Conservation (phyloP, 2,329 filamentous ascomycete genomes). For the Aspergillus nomiae region DNA sequence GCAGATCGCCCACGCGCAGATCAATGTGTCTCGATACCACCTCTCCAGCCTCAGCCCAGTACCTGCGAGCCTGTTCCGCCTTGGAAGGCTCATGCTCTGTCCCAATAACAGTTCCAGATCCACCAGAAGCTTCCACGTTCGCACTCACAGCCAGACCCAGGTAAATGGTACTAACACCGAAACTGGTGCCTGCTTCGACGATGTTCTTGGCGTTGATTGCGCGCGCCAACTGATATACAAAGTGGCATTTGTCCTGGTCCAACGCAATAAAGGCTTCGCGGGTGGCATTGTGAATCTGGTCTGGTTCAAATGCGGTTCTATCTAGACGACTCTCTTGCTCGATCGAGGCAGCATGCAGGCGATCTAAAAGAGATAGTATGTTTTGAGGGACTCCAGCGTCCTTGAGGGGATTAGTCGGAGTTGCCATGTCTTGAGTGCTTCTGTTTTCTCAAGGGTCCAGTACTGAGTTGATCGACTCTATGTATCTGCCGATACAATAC, state of each 20-base stretch:
- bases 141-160: slow-evolving; percentile 40
- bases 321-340: slow-evolving; percentile 1
- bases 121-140: neutral
- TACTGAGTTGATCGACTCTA: too few species aligned
- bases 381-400: neutral
- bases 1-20: neutral
- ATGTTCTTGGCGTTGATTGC: too few species aligned
- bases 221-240: too few species aligned
- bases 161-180: slow-evolving; percentile 44
- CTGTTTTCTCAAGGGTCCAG: too few species aligned
- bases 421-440: neutral
- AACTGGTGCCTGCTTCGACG: slow-evolving; percentile 23
- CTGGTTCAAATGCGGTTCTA: neutral
- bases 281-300: neutral
- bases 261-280: slow-evolving; percentile 20
- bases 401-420: neutral
- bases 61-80: neutral
- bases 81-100: neutral
- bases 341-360: slow-evolving; percentile 2
- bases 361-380: neutral
- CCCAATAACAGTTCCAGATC: neutral
- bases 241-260: too few species aligned
- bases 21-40: neutral
- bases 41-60: neutral
- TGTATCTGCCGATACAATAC: neutral